Evolutionary conservation across 2,329 filamentous ascomycete species (phyloP).

Genomic region (Fusarium hostae): DNA sequence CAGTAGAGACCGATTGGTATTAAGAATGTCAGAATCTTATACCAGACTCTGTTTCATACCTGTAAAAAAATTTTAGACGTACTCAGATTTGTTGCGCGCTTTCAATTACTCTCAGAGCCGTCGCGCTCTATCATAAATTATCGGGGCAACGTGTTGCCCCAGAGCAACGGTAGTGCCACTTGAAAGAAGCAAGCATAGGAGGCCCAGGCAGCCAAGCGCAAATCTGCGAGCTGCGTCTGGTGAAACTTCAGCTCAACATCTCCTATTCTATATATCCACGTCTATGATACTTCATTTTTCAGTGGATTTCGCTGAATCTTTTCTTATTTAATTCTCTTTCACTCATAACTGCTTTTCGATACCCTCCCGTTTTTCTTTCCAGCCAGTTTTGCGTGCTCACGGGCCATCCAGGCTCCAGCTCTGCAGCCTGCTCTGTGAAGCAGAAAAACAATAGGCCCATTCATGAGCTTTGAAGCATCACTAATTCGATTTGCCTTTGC

Average conservation of each 20-base stretch:
- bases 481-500: not conserved
- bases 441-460: slow-evolving; percentile 6
- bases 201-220: slow-evolving; percentile 30
- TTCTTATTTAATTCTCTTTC: not conserved
- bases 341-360: not conserved
- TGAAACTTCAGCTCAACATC: slow-evolving; percentile 29
- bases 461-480: not conserved
- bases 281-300: slow-evolving; percentile 4
- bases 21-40: not conserved
- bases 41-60: not conserved
- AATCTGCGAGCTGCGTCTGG: slow-evolving; percentile 19
- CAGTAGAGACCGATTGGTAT: not conserved
- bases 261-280: slow-evolving; percentile 1
- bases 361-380: not conserved
- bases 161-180: slow-evolving; percentile 40
- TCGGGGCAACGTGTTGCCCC: slow-evolving; percentile 42
- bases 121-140: slow-evolving; percentile 41
- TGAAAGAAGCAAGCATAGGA: slow-evolving; percentile 32
- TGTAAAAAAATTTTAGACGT: not conserved
- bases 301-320: not conserved
- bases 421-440: slow-evolving; percentile 1
- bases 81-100: not conserved
- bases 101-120: not conserved
- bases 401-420: not conserved
- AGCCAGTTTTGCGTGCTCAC: not conserved